These are phyloP conservation scores for Graphilbum ipis-grandicollis DNA, from an alignment of 2,329 filamentous ascomycete genomes.

Conservation along the genomic window DNA sequence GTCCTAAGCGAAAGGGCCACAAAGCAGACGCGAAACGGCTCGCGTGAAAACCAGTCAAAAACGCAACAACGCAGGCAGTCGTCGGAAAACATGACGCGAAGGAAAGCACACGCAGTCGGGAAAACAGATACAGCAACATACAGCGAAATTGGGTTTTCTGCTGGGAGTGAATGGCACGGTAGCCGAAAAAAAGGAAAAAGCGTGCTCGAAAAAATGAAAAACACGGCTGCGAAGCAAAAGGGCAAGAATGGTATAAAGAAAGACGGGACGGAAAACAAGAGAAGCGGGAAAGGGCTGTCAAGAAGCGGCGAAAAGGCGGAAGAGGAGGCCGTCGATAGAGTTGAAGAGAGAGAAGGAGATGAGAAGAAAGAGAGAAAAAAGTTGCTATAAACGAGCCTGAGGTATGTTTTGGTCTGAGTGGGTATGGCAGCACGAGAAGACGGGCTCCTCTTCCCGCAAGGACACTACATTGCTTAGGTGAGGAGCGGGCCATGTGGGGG, in stretches of 20 bases:
- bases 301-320: background rate
- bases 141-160: too few species aligned
- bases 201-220: too few species aligned
- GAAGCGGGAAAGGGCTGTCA: background rate
- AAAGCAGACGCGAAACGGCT: background rate
- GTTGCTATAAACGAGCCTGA: background rate
- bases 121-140: too few species aligned
- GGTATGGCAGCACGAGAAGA: background rate
- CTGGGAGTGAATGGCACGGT: too few species aligned
- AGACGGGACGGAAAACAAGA: background rate
- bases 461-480: too few species aligned
- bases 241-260: background rate
- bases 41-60: too few species aligned
- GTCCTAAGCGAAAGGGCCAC: background rate
- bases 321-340: background rate
- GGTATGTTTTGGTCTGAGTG: slow-evolving; percentile 9
- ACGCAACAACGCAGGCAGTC: too few species aligned
- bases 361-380: background rate
- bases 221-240: too few species aligned
- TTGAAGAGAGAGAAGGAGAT: background rate
- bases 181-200: too few species aligned
- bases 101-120: too few species aligned
- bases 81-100: too few species aligned
- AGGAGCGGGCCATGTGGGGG: background rate
- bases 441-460: too few species aligned